Evolutionary conservation across 208 protist genomes (phyloP).

Genomic region (Acanthamoeba triangularis): DNA sequence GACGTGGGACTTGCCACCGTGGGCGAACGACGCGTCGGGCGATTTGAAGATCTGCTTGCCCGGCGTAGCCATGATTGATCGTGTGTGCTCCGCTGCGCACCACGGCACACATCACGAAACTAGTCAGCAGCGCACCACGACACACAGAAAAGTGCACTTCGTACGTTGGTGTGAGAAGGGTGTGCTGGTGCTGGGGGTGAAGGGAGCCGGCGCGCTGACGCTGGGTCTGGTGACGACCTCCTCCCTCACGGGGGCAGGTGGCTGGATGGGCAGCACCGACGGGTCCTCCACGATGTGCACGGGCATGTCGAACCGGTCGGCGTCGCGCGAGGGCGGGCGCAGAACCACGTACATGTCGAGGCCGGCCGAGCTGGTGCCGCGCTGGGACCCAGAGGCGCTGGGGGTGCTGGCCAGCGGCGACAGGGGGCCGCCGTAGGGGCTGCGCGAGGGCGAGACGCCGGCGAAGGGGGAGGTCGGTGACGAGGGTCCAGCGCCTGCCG

Average conservation of each 20-base stretch:
- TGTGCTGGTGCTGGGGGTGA: neutral
- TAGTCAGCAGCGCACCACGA: neutral
- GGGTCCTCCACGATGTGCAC: constrained; percentile 23
- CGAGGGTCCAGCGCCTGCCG: neutral
- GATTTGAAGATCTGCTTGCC: constrained; percentile 59
- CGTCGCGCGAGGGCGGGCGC: constrained; percentile 17
- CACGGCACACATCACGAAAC: neutral
- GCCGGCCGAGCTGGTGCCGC: neutral
- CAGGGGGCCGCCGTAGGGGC: neutral
- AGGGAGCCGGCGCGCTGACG: neutral
- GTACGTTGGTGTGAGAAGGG: neutral
- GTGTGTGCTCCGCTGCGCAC: neutral
- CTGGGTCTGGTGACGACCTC: neutral
- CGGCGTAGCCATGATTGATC: neutral
- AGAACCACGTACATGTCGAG: constrained; percentile 20
- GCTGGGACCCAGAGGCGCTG: neutral
- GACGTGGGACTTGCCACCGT: neutral
- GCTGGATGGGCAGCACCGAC: neutral
- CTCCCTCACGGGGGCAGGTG: neutral
- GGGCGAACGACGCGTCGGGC: neutral
- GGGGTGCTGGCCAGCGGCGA: neutral
- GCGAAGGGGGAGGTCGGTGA: neutral
- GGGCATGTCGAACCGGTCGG: constrained; percentile 34
- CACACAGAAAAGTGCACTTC: neutral
- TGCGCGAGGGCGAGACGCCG: neutral